Conservation (phyloP, 2,329 filamentous ascomycete species). For the Talaromyces amestolkiae region DNA sequence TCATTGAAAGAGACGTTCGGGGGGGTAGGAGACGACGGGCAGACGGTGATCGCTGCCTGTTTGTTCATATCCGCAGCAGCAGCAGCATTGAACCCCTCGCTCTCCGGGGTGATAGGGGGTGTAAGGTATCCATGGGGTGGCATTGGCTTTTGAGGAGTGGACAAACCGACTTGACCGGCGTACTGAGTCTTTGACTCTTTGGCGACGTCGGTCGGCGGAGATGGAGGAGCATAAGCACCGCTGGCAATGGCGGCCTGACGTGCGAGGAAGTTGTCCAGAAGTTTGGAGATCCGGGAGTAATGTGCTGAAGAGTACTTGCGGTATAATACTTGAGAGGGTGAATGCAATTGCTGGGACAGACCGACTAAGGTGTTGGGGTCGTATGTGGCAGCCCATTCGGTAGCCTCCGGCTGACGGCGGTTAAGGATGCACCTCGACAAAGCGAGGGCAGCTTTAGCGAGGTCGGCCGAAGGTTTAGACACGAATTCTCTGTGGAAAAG, state of each 20-base stretch:
- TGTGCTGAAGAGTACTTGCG: slow-evolving; percentile 68
- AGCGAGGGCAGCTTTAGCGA: slow-evolving; percentile 83
- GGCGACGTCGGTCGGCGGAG: slow-evolving; percentile 40
- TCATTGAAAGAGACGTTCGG: slow-evolving; percentile 37
- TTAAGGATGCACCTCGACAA: slow-evolving; percentile 82
- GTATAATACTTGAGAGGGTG: slow-evolving; percentile 65
- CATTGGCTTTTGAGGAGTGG: slow-evolving; percentile 43
- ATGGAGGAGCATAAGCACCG: slow-evolving; percentile 40
- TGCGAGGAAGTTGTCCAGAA: slow-evolving; percentile 65
- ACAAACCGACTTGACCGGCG: slow-evolving; percentile 41
- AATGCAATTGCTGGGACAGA: slow-evolving; percentile 63
- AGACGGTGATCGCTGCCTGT: slow-evolving; percentile 28
- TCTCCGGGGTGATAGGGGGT: slow-evolving; percentile 49
- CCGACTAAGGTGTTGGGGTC: slow-evolving; percentile 55
- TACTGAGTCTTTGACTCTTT: slow-evolving; percentile 38
- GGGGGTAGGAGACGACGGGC: slow-evolving; percentile 39
- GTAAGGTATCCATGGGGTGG: slow-evolving; percentile 47
- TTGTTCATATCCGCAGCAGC: slow-evolving; percentile 31
- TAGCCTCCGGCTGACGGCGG: slow-evolving; percentile 71
- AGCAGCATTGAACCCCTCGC: slow-evolving; percentile 38
- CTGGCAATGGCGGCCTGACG: slow-evolving; percentile 58
- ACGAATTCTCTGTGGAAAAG: slow-evolving; percentile 97
- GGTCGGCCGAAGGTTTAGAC: slow-evolving; percentile 82
- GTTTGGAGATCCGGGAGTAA: slow-evolving; percentile 62
- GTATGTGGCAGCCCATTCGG: slow-evolving; percentile 66